Percentiles rank a stretch among this genome's conserved stretches.
Evolutionary conservation across 192 early-diverging fungal species (phyloP).

Genomic region (Ambispora gerdemannii): DNA sequence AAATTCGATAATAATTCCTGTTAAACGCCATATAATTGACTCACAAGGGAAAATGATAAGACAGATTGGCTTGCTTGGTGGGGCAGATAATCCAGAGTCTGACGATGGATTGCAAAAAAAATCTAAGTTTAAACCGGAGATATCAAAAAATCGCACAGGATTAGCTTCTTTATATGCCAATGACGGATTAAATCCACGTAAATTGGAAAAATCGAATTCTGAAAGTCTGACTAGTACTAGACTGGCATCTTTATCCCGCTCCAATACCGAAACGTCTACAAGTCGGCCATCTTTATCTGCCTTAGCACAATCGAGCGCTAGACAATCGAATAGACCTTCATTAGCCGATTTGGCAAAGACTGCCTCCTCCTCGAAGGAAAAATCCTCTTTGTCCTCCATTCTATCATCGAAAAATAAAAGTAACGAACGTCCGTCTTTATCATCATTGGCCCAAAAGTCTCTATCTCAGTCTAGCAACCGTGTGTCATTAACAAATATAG

Average conservation of each 20-base stretch:
- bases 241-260: not conserved
- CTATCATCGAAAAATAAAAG: not conserved
- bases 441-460: constrained; percentile 9
- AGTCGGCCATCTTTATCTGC: constrained; percentile 15
- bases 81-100: constrained; percentile 3
- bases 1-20: not conserved
- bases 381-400: not conserved
- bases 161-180: no score
- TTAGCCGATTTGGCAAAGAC: not conserved
- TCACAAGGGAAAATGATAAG: not conserved
- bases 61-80: constrained; percentile 26
- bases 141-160: no score
- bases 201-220: not conserved
- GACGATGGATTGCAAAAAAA: no score
- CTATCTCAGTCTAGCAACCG: not conserved
- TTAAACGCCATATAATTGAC: not conserved
- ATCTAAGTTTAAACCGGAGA: no score
- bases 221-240: not conserved
- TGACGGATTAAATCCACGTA: constrained; percentile 9
- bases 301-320: constrained; percentile 6
- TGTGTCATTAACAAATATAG: not conserved
- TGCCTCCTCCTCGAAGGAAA: not conserved
- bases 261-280: not conserved
- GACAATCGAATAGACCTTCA: not conserved
- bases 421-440: not conserved